phyloP scores from a whole-genome alignment of 306 rosid genomes.

The Biancaea sappan region DNA sequence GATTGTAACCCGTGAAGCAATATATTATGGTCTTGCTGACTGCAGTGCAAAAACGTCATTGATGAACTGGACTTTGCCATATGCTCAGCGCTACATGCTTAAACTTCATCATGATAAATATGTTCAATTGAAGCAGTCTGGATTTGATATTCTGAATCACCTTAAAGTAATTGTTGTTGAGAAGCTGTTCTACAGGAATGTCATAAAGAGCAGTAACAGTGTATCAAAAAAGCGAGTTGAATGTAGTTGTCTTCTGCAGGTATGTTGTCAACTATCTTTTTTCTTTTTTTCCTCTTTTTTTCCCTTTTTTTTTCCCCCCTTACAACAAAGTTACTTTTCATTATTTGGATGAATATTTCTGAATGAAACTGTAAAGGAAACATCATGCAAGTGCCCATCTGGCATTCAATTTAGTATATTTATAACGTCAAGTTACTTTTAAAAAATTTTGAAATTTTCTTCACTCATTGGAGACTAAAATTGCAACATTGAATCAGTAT shows the following conservation, averaged over 20 bases:
- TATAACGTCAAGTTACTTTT: not conserved
- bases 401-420: not conserved
- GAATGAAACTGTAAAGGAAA: slow-evolving; percentile 19
- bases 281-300: too few species aligned
- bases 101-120: slow-evolving; percentile 60
- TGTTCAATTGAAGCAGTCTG: slow-evolving; percentile 68
- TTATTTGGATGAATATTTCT: slow-evolving; percentile 30
- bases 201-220: slow-evolving; percentile 55
- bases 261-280: slow-evolving; percentile 31
- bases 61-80: slow-evolving; percentile 86
- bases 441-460: not conserved
- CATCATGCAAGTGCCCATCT: slow-evolving; percentile 10
- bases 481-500: slow-evolving; percentile 3
- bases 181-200: slow-evolving; percentile 74
- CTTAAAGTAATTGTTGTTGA: slow-evolving; percentile 79
- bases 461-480: not conserved
- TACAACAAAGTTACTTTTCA: too few species aligned
- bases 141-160: slow-evolving; percentile 48
- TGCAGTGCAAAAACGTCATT: slow-evolving; percentile 57
- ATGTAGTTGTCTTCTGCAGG: slow-evolving; percentile 83
- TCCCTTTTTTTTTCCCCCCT: too few species aligned
- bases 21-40: slow-evolving; percentile 63
- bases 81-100: slow-evolving; percentile 81
- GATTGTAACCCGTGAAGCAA: slow-evolving; percentile 88
- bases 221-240: slow-evolving; percentile 58